These are phyloP conservation scores for Styphnolobium japonicum DNA, from an alignment of 306 rosid species.

Conservation along the genomic window DNA sequence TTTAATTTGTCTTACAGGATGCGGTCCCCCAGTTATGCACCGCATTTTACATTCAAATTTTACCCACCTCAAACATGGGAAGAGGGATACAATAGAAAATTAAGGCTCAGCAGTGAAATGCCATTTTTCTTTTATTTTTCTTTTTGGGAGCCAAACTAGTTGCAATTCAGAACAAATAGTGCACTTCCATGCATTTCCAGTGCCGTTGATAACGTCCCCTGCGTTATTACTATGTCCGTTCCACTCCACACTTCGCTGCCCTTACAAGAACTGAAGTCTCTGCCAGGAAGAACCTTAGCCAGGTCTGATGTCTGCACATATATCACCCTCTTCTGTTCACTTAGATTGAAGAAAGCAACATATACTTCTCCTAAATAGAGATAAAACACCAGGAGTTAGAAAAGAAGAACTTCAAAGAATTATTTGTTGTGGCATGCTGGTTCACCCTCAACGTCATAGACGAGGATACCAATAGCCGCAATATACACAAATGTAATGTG, in stretches of 20 bases:
- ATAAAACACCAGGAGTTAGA: neutral
- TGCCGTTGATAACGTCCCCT: constrained; percentile 36
- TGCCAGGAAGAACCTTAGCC: constrained; percentile 44
- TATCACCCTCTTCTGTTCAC: constrained; percentile 40
- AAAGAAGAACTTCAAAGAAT: neutral
- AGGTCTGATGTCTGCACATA: constrained; percentile 55
- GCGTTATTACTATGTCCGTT: constrained; percentile 18
- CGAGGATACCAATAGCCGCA: neutral
- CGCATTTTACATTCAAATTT: neutral
- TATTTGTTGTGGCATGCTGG: neutral
- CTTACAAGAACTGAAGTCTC: constrained; percentile 48
- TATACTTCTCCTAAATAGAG: constrained; percentile 60
- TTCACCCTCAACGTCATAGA: neutral
- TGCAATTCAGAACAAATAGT: constrained; percentile 56
- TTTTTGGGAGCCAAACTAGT: neutral
- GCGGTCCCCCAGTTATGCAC: no score
- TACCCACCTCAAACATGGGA: neutral
- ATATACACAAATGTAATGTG: neutral
- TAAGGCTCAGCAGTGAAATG: neutral
- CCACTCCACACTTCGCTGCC: constrained; percentile 69
- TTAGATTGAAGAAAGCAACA: constrained; percentile 76
- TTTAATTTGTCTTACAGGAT: neutral
- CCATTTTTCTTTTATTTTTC: neutral
- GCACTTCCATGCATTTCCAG: constrained; percentile 64
- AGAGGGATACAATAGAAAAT: neutral